Percentiles rank a stretch among this genome's conserved stretches.
Conservation (phyloP, 2,329 filamentous ascomycete species). For the Scopulariopsis brevicaulis region DNA sequence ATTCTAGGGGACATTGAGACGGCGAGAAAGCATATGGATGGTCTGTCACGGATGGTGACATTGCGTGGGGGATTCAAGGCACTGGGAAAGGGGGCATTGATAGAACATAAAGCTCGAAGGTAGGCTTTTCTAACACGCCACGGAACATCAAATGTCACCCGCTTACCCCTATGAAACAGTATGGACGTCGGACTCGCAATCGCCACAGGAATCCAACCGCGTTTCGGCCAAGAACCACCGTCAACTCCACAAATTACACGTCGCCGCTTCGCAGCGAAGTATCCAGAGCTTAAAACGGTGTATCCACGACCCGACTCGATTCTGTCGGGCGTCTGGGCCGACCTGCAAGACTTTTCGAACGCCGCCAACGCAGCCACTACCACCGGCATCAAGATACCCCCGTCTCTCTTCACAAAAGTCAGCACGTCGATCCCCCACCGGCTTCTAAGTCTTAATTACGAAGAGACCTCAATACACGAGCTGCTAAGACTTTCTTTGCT, state of each 20-base stretch:
- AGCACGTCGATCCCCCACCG: constrained; percentile 12
- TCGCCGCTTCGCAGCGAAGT: background rate
- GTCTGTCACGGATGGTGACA: constrained; percentile 11
- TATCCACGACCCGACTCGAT: constrained; percentile 7
- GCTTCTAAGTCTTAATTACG: constrained; percentile 10
- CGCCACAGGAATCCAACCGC: constrained; percentile 4
- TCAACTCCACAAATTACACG: constrained; percentile 7
- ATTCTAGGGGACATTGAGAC: constrained; percentile 12
- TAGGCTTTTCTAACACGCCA: background rate
- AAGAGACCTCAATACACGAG: constrained; percentile 6
- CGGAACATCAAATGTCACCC: background rate
- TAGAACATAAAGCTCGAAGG: constrained; percentile 7
- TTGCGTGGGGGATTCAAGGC: constrained; percentile 11
- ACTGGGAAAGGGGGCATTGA: constrained; percentile 7
- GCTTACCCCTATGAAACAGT: background rate
- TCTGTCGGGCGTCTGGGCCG: constrained; percentile 12
- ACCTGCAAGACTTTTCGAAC: constrained; percentile 12
- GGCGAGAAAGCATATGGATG: constrained; percentile 13
- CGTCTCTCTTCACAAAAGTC: constrained; percentile 10
- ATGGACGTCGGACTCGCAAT: constrained; percentile 5
- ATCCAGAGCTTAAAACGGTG: background rate
- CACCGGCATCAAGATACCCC: constrained; percentile 9
- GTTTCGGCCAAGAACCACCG: constrained; percentile 5
- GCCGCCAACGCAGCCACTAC: constrained; percentile 11
- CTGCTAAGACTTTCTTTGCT: constrained; percentile 12